A percentile compares a stretch with the other conserved stretches of the same genome.
These are phyloP conservation scores for Starmerella powellii DNA, from an alignment of 805 yeast species.

Conservation along the genomic window DNA sequence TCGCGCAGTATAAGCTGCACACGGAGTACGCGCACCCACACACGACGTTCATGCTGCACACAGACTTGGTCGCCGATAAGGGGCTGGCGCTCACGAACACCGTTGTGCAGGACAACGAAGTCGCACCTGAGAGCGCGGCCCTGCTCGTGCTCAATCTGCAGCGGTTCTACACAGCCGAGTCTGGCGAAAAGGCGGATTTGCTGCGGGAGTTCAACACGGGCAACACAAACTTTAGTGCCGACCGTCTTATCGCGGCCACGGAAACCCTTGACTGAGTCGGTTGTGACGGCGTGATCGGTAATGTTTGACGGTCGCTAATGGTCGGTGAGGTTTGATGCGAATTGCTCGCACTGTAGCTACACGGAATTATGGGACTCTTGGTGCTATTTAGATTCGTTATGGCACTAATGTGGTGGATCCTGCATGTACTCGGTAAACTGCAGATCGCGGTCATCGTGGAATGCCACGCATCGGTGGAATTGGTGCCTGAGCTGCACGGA, in stretches of 20 bases:
- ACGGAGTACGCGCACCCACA: constrained; percentile 91
- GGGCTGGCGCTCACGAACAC: constrained; percentile 77
- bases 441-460: no score
- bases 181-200: constrained; percentile 41
- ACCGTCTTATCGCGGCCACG: constrained; percentile 56
- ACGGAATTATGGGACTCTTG: background rate
- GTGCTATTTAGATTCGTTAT: no score
- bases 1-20: constrained; percentile 84
- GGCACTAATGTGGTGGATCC: no score
- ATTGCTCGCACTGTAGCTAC: no score
- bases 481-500: no score
- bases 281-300: background rate
- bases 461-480: no score
- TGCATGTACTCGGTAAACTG: no score
- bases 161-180: constrained; percentile 44
- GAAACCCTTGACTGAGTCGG: constrained; percentile 47
- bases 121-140: constrained; percentile 67
- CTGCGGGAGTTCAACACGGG: constrained; percentile 63
- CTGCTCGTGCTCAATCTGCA: constrained; percentile 35
- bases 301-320: no score
- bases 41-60: constrained; percentile 78
- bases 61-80: constrained; percentile 50
- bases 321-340: no score
- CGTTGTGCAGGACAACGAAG: constrained; percentile 48
- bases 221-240: constrained; percentile 49